Conservation (phyloP, 345 rosid genomes). For the Balakata baccata region DNA sequence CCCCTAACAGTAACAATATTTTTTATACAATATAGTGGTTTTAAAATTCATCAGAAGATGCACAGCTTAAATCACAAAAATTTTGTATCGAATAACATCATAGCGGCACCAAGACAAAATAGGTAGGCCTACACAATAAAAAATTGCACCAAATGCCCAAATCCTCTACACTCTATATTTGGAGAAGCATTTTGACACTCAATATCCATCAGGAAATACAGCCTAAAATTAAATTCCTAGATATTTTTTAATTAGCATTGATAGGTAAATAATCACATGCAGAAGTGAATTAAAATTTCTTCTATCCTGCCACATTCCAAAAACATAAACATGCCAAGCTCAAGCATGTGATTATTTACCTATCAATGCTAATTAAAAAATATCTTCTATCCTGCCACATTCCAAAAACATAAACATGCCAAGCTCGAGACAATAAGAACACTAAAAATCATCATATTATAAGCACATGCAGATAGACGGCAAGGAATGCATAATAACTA, state of each 20-base stretch:
- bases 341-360: too few relatives aligned
- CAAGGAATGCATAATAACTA: not conserved
- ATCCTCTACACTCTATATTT: not conserved
- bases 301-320: too few relatives aligned
- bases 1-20: not conserved
- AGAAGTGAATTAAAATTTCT: not conserved
- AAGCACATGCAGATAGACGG: not conserved
- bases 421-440: too few relatives aligned
- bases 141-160: not conserved
- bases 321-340: too few relatives aligned
- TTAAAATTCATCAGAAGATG: not conserved
- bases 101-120: not conserved
- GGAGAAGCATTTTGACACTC: not conserved
- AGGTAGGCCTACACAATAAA: not conserved
- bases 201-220: not conserved
- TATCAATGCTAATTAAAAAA: too few relatives aligned
- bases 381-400: too few relatives aligned
- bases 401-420: too few relatives aligned
- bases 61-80: not conserved
- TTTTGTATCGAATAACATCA: not conserved
- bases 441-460: not conserved
- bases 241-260: not conserved
- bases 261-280: not conserved
- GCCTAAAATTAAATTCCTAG: not conserved
- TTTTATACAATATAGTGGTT: not conserved